Evolutionary conservation across 202 grass and related monocot genomes (phyloP), one percentile per base, ranked within the genome.

Genomic region (Digitaria exilis): DNA sequence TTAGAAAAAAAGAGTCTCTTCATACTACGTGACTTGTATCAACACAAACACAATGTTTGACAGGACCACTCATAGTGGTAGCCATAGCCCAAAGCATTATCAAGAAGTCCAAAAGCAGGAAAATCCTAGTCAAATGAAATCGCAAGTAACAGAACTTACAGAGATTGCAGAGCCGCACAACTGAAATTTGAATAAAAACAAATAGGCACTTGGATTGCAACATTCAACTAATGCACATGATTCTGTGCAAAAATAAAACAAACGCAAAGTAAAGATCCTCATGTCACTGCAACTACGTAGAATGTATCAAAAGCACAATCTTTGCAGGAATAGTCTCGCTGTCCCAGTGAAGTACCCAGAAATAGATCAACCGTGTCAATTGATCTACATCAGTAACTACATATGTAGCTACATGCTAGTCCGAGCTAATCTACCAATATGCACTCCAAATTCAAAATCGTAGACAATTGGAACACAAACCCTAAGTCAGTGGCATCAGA

Each of bases 401-500:
- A 15, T 60, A 55, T 17, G 43, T 24, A 80, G 46, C 28, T 17
- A 9, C 19, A 42, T 13, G 49, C 14, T 35, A 59, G 48, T 31
- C 22, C 48, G 18, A 58, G 28, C 22, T 75, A 48, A 69, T 61
- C 9, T 12, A 52, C 14, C 49, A 58, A 35, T 61, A 46, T 43
- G 4, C 4, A 28, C 4, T 3, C 6, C 1, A 54, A 84, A 80
- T 42, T 56, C 54, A 73, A 35, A 44, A 10, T 16, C 8, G 31
- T 52, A 63, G 19, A n/a, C 50, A 80, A 69, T 71, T 65, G 44
- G 45, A 81, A 65, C 29, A 73, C 1, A 17, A 73, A 82, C 50
- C 73, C 73, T 51, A 86, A 1, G 5, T 13, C 9, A 57, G 52
- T 3, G 6, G 6, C 10, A 59, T 75, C 8, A 45, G 80, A 64